Evolutionary conservation across 164 flowering plant species (phyloP).

Genomic region (Paratinospora sagittata): DNA sequence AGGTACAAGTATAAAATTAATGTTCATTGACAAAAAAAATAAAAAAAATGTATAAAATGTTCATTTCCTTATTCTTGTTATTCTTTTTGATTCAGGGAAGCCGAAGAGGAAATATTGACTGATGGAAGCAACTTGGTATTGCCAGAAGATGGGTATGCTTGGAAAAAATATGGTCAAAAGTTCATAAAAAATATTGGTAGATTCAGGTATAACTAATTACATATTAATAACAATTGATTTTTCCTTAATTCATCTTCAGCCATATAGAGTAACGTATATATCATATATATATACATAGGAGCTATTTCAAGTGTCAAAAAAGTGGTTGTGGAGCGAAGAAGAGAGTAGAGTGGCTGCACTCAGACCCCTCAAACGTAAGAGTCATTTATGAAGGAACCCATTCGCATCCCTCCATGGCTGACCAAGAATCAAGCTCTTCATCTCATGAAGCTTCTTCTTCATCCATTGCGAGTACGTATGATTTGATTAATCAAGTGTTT

Average conservation of each 20-base stretch:
- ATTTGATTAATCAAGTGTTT: constrained; percentile 20
- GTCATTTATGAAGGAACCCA: constrained; percentile 22
- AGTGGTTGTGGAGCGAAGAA: constrained; percentile 22
- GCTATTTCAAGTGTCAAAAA: constrained; percentile 26
- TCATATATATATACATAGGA: constrained; percentile 8
- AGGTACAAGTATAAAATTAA: too few relatives aligned
- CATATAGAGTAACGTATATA: too few relatives aligned
- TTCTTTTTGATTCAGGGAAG: background rate
- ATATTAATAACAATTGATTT: too few relatives aligned
- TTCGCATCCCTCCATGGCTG: constrained; percentile 6
- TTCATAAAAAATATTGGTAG: constrained; percentile 25
- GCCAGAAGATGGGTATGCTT: constrained; percentile 25
- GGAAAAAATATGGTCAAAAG: constrained; percentile 32
- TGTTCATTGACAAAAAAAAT: too few relatives aligned
- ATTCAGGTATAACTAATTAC: constrained; percentile 15
- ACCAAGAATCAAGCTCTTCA: background rate
- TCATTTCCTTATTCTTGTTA: background rate
- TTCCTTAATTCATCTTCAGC: background rate
- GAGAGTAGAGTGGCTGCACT: constrained; percentile 21
- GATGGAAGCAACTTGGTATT: background rate
- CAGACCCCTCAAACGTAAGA: background rate
- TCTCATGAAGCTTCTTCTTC: constrained; percentile 3
- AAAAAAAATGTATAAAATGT: too few relatives aligned
- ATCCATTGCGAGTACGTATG: constrained; percentile 11
- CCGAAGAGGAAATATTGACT: background rate